Evolutionary conservation across 169 alveolate species (phyloP), one percentile per base, ranked within the genome.

Genomic region (Eimeria zaria): DNA sequence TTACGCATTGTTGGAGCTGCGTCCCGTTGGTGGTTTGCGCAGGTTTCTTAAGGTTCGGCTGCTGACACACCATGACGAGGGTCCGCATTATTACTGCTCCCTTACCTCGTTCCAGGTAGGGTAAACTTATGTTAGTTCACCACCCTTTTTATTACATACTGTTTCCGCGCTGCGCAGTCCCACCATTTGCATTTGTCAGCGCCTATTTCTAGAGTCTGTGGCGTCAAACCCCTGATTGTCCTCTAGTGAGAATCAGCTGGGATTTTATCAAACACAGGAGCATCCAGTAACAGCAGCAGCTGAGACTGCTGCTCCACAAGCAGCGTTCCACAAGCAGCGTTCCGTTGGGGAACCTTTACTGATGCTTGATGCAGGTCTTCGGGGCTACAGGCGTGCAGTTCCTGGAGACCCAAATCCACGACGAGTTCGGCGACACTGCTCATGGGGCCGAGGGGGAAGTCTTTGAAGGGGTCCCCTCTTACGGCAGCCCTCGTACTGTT

Each of bases 321-420:
- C 46, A 8, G 48, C 6, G 73, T 27, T 64, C 41, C 41, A 5
- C 20, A 7, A 64, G 74, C 74, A 64, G 41, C 41, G 74, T 7
- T 20, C 80, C 51, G 12, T 46, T 33, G 51, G 22, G 27, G 12
- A 33, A 46, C 48, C 51, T 36, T 22, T 73, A 53, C 88, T 78
- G 85, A 74, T 27, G 85, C 85, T 74, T 18, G 60, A 27, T 51
- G 39, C 95, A 90, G 73, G 98, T 98, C 46, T 98, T 97, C 96
- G 99, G 98, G 0, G 97, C 98, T 39, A 97, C 99, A 60, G 99
- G 98, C 46, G 98, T 98, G 67, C 98, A 98, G 78, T 96, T 97
- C 44, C 95, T 90, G 27, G 95, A 90, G 67, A 69, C 95, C 27
- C 95, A 90, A 51, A 90, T 90, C 48, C 95, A 74, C 62, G 74